Evolutionary conservation across 768 basidiomycete genomes (phyloP).

Genomic region (Trametes gibbosa): DNA sequence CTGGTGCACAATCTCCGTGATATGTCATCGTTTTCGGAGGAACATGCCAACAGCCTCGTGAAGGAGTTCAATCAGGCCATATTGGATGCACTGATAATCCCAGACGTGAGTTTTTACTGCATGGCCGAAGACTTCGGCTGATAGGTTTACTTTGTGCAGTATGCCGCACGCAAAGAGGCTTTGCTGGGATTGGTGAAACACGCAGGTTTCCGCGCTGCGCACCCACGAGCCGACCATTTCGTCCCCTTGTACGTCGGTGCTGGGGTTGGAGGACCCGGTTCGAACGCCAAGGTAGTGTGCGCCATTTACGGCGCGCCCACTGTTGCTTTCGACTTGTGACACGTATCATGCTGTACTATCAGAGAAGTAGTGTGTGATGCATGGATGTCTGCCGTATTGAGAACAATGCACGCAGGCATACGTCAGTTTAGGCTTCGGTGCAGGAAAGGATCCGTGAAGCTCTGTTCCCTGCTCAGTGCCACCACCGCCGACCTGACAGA

Average conservation of each 20-base stretch:
- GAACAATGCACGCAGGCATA: background rate
- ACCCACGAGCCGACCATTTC: conserved; percentile 82
- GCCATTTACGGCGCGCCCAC: conserved; percentile 61
- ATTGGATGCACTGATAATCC: conserved; percentile 47
- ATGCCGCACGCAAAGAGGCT: conserved; percentile 50
- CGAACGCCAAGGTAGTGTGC: conserved; percentile 45
- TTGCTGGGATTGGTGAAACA: conserved; percentile 56
- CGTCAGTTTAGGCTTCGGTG: background rate
- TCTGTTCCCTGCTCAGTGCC: background rate
- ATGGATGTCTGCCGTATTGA: background rate
- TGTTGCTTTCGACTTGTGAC: conserved; percentile 58
- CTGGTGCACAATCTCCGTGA: conserved; percentile 67
- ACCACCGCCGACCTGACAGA: background rate
- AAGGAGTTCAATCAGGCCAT: conserved; percentile 61
- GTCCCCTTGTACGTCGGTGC: conserved; percentile 76
- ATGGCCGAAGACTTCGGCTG: no score
- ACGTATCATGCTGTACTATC: no score
- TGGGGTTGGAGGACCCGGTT: conserved; percentile 60
- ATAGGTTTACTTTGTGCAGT: conserved; percentile 32
- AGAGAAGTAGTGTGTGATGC: background rate
- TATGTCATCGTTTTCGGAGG: conserved; percentile 45
- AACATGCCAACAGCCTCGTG: conserved; percentile 45
- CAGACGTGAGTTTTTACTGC: conserved; percentile 42
- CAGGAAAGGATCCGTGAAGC: background rate
- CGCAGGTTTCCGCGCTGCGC: conserved; percentile 58